A percentile compares a stretch with the other conserved stretches of the same genome.
Conservation (phyloP, 345 rosid species). For the Nasturtium officinale region DNA sequence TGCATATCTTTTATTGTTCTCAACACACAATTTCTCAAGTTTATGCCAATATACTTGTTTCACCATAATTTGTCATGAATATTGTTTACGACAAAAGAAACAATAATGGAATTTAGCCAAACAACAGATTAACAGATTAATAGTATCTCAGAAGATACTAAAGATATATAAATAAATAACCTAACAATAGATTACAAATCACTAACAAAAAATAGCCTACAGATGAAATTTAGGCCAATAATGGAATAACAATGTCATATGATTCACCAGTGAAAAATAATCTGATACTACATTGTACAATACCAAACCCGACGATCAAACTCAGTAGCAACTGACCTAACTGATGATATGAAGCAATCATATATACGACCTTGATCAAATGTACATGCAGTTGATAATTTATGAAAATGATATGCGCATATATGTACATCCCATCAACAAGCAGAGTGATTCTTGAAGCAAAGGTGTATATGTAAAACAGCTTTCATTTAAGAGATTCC, state of each 20-base stretch:
- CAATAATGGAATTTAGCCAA: too few species aligned
- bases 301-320: slow-evolving; percentile 3
- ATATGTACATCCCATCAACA: slow-evolving; percentile 15
- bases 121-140: too few species aligned
- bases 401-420: too few species aligned
- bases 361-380: background rate
- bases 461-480: background rate
- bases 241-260: background rate
- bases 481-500: background rate
- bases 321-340: background rate
- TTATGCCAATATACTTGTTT: background rate
- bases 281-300: background rate
- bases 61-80: background rate
- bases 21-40: background rate
- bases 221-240: background rate
- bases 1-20: background rate
- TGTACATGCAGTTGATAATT: background rate
- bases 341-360: background rate
- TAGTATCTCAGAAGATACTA: too few species aligned
- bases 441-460: slow-evolving; percentile 16
- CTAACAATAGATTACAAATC: too few species aligned
- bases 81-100: background rate
- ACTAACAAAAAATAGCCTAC: too few species aligned
- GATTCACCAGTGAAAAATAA: background rate
- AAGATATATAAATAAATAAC: background rate